Evolutionary conservation across 2,329 filamentous ascomycete species (phyloP), one percentile per base, ranked within the genome.

Genomic region (Fonsecaea monophora): DNA sequence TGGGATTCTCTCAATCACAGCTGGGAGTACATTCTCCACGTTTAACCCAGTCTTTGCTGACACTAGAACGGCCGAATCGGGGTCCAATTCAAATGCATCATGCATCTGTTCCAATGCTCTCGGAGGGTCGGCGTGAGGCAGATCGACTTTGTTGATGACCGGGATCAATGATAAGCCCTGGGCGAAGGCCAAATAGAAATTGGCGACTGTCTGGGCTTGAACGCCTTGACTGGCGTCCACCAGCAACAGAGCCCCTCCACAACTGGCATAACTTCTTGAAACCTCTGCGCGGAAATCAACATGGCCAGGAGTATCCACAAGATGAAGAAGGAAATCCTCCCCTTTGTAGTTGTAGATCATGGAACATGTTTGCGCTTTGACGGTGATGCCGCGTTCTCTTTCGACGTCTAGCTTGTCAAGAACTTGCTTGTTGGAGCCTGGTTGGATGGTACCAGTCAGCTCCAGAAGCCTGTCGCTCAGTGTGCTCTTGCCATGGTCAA

Each of bases 201-300:
- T 99, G 68, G 95, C 95, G 8, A 99, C 95, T 0, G 95, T 99
- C 82, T 99, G 95, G 4, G 95, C 95, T 81, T 99, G 95, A 2
- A 99, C 89, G 54, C 95, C 95, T 80, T 99, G 95, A 73, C 92
- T 96, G 7, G 94, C 95, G 83, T 99, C 95, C 2, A 99, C 94
- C 1, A 99, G 87, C 60, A 99, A 84, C 67, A 99, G 78, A 0
- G 95, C 94, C 59, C 95, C 96, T 70, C 94, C 94, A 77, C 95
- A 99, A 75, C 92, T 96, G 60, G 94, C 94, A 82, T 99, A 99
- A 69, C 92, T 97, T 56, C 95, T 87, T 38, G 92, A 96, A 10
- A 99, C 95, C 79, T 99, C 95, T 56, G 95, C 95, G 64, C 95
- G 87, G 79, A 99, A 99, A 81, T 99, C 95, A 65, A 99, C 95